These are phyloP conservation scores for Trypanosoma cruzi DNA, from an alignment of 208 protist species.

Conservation along the genomic window DNA sequence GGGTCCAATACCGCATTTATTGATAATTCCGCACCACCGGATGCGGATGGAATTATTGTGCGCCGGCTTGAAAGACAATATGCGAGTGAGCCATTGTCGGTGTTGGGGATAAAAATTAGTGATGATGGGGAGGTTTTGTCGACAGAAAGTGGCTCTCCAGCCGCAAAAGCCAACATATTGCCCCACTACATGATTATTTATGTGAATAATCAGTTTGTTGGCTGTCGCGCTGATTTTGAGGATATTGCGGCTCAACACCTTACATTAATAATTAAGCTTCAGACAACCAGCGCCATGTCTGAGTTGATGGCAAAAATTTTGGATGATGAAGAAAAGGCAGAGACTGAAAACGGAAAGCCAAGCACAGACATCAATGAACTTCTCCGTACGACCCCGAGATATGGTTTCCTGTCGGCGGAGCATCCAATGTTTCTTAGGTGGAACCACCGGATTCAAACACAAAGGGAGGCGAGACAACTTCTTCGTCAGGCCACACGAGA, in stretches of 20 bases:
- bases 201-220: constrained; percentile 79
- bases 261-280: constrained; percentile 70
- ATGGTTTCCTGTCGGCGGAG: constrained; percentile 68
- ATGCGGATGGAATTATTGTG: constrained; percentile 53
- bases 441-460: constrained; percentile 48
- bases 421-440: constrained; percentile 83
- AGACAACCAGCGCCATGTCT: constrained; percentile 58
- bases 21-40: constrained; percentile 63
- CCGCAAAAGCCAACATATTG: constrained; percentile 61
- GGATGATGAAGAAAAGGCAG: constrained; percentile 46
- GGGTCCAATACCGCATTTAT: constrained; percentile 30
- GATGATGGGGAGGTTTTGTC: constrained; percentile 66
- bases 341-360: not conserved
- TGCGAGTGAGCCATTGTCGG: constrained; percentile 47
- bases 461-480: constrained; percentile 56
- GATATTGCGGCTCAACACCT: constrained; percentile 44
- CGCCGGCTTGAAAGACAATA: constrained; percentile 62
- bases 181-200: constrained; percentile 69
- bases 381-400: constrained; percentile 73
- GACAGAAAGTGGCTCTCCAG: constrained; percentile 45
- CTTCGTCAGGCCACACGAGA: constrained; percentile 62
- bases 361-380: constrained; percentile 68
- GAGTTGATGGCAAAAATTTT: constrained; percentile 77
- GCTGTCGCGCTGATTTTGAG: constrained; percentile 52
- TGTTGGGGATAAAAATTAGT: constrained; percentile 64